Evolutionary conservation across 2,329 filamentous ascomycete species (phyloP), one percentile per base, ranked within the genome.

Genomic region (Talaromyces sp.): DNA sequence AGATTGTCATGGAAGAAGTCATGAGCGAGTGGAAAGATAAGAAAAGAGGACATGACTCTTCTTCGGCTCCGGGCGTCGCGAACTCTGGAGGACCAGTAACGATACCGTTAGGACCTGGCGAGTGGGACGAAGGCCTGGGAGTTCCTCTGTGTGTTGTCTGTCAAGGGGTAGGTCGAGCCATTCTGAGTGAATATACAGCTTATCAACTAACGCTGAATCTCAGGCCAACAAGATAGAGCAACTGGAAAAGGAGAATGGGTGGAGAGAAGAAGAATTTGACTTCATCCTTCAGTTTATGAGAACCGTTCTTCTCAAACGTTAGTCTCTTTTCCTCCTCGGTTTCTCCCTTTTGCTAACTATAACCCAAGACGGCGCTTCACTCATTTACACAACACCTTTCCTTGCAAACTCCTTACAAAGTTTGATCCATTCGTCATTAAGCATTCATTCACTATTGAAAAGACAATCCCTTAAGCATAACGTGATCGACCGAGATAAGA

Each of bases 191-290:
- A n/a, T 17, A 32, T 5, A 38, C 10, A 24, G 29, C 43, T 43
- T 14, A 8, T n/a, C 46, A 49, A 27, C 53, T 56, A 46, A 59
- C 46, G 14, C 52, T 52, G 32, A 51, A 19, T 61, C 8, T 11
- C 66, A 91, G 88, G 85, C 91, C 14, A 91, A 96, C 75, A 92
- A 90, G 73, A 96, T 98, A 74, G 93, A 98, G 70, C 84, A 86
- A 43, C 76, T 99, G 61, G 95, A 98, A 76, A 91, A 90, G 73
- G 93, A 91, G 56, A 87, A 93, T 62, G 87, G 89, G 14, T 99
- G 93, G 92, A 93, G 92, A 75, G 95, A 99, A 75, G 91, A 96
- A 66, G 89, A 96, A 68, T 99, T 99, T 70, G 95, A 99, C 73
- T 93, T 95, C 66, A 90, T 99, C 50, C 82, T 97, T 62, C 95